Conservation (phyloP, 305 asterid species). For the Fraxinus dipetala region DNA sequence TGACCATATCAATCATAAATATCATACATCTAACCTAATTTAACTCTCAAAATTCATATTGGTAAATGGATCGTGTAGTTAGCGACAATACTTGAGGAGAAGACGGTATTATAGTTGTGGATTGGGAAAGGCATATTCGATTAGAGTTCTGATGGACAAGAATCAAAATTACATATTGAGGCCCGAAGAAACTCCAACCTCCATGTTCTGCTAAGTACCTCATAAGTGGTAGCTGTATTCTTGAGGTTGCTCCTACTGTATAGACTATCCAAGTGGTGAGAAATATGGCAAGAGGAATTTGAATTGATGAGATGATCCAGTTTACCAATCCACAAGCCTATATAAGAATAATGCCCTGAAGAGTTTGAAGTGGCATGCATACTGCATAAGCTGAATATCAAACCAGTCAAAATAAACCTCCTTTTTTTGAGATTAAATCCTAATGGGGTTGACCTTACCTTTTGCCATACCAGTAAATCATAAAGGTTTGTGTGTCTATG, state of each 20-base stretch:
- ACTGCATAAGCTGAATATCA: not conserved
- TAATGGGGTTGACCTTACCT: not conserved
- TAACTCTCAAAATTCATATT: not conserved
- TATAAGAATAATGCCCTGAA: conserved; percentile 4
- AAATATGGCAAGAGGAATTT: conserved; percentile 51
- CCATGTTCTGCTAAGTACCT: not conserved
- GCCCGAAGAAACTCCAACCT: not conserved
- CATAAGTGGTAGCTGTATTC: conserved; percentile 7
- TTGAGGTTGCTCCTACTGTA: conserved; percentile 14
- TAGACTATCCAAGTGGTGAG: conserved; percentile 51
- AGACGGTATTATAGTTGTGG: not conserved
- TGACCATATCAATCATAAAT: not conserved
- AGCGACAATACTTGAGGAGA: not conserved
- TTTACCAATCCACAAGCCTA: conserved; percentile 59
- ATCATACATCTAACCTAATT: not conserved
- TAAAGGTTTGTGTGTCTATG: not conserved
- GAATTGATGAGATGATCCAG: conserved; percentile 64
- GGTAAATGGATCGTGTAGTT: not conserved
- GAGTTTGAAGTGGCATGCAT: not conserved
- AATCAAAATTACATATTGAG: not conserved
- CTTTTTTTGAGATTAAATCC: not conserved
- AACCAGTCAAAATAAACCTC: not conserved
- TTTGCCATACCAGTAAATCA: not conserved
- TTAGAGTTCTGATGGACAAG: not conserved
- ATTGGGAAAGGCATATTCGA: not conserved